Evolutionary conservation across 139 green algal genomes (phyloP).

Genomic region (Coccomyxa sp.): DNA sequence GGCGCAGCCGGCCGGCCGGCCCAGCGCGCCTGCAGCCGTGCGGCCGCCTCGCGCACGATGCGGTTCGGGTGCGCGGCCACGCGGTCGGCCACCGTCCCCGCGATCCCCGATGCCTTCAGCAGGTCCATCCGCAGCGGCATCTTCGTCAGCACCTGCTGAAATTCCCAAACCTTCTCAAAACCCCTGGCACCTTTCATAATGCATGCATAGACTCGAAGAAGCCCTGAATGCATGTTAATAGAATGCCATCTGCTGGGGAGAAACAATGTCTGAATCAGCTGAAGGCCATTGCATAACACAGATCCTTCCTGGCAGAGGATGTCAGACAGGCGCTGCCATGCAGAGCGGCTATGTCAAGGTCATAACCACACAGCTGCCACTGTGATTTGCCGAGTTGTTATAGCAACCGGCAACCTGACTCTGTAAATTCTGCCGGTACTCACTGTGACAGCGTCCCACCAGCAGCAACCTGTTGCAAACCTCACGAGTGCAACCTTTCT

Average conservation of each 20-base stretch:
- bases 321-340: background rate
- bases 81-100: constrained; percentile 2
- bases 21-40: constrained; percentile 1
- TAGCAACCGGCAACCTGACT: background rate
- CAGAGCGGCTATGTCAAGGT: background rate
- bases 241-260: background rate
- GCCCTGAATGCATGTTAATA: background rate
- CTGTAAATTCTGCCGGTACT: background rate
- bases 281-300: background rate
- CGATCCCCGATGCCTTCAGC: background rate
- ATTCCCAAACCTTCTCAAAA: background rate
- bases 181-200: background rate
- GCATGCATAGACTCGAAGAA: background rate
- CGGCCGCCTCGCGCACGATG: background rate
- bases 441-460: background rate
- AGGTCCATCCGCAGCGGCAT: constrained; percentile 19
- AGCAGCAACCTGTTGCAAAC: background rate
- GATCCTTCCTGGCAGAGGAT: background rate
- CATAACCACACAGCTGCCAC: background rate
- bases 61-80: constrained; percentile 7
- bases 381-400: background rate
- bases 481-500: background rate
- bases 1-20: background rate
- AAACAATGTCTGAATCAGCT: background rate
- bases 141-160: constrained; percentile 10